These are phyloP conservation scores for Rhynchospora tenuis DNA, from an alignment of 176 grass and related monocot genomes.

Conservation along the genomic window DNA sequence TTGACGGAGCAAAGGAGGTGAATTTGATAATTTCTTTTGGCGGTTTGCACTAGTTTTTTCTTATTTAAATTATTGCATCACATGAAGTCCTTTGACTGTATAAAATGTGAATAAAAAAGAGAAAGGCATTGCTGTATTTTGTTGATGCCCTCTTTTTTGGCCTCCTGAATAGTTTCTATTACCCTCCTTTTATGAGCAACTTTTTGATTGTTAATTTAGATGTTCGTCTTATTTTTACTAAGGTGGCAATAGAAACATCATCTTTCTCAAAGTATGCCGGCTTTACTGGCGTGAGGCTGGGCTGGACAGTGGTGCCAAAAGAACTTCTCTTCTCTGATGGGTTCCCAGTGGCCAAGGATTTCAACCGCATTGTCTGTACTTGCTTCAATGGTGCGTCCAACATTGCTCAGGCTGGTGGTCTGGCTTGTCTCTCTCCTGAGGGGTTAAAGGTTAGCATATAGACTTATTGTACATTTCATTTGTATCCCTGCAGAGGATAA, in stretches of 20 bases:
- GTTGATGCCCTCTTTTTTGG: background rate
- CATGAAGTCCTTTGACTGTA: background rate
- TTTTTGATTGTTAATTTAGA: background rate
- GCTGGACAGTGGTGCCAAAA: slow-evolving; percentile 91
- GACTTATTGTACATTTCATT: slow-evolving; percentile 15
- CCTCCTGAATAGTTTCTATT: background rate
- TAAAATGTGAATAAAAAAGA: background rate
- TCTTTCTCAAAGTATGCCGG: slow-evolving; percentile 98
- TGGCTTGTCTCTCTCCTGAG: slow-evolving; percentile 73
- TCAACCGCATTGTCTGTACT: slow-evolving; percentile 85
- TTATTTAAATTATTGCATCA: background rate
- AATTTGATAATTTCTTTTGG: background rate
- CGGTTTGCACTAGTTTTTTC: background rate
- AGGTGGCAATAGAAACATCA: slow-evolving; percentile 90
- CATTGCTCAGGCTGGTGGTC: slow-evolving; percentile 74
- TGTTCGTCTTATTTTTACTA: slow-evolving; percentile 21
- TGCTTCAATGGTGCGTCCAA: slow-evolving; percentile 93
- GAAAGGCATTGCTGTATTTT: background rate
- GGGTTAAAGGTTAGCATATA: slow-evolving; percentile 51
- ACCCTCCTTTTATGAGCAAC: background rate
- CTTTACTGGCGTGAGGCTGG: slow-evolving; percentile 84
- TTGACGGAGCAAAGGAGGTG: slow-evolving; percentile 94
- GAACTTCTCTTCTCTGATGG: slow-evolving; percentile 92
- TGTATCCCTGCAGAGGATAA: background rate
- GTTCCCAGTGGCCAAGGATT: slow-evolving; percentile 82